Evolutionary conservation across 768 basidiomycete genomes (phyloP), one percentile per base, ranked within the genome.

Genomic region (Lanmaoa pseudosensibilis): DNA sequence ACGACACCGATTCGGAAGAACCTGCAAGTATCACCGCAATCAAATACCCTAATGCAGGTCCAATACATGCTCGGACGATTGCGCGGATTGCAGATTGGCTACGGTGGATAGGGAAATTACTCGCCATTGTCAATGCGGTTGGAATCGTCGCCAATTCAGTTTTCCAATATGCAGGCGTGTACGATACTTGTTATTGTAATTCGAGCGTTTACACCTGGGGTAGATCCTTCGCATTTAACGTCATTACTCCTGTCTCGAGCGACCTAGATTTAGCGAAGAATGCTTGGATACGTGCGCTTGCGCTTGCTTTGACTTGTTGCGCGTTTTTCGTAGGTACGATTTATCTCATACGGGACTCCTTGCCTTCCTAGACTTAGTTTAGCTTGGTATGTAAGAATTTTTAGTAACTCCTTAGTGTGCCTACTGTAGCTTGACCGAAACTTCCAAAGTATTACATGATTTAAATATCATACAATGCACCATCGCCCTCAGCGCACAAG

Each of bases 271-370:
- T 52, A 41, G 72, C 73, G 63, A 66, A 53, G 37, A 32, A 11
- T 0, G 73, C 73, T 16, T 78, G 78, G 77, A 68, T 72, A 44
- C 74, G 76, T 0, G 77, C 70, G 1, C 66, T 75, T 0, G 59
- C 54, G 13, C 62, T 79, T 3, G 69, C 71, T 4, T 56, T 65
- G 36, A 49, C 49, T 1, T 64, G 53, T 52, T 70, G 69, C 3
- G 6, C 50, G 0, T 21, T 65, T 27, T 76, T 72, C 23, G 63
- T 73, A 1, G 59, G 63, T 2, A 62, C 64, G 50, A 65, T 76
- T 1, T 69, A 67, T 47, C 56, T 75, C 15, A 36, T 69, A 12
- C 54, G 64, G 9, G 68, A 75, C 39, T 46, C 65, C 8, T 30
- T 67, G 9, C 60, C 57, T 33, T 39, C 18, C 1, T 65, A 54